phyloP scores from a whole-genome alignment of 306 rosid species.

The Adenanthera pavonina region DNA sequence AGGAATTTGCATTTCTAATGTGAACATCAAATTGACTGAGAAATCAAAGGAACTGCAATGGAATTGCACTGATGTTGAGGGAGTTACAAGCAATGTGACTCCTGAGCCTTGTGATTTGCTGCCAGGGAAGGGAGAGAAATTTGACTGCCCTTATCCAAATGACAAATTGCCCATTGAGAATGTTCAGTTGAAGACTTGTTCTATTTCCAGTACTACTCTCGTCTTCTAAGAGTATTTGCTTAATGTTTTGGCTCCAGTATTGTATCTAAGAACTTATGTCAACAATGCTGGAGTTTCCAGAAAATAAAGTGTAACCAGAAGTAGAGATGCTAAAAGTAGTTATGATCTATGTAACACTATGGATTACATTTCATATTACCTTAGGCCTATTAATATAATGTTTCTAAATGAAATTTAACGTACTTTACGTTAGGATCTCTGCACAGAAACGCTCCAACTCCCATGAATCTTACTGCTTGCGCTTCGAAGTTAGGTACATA shows the following conservation, averaged over 20 bases:
- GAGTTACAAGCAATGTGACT: conserved; percentile 60
- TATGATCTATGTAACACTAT: neutral
- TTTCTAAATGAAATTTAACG: neutral
- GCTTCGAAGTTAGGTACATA: conserved; percentile 9
- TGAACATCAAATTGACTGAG: conserved; percentile 25
- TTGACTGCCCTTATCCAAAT: conserved; percentile 56
- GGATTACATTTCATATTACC: neutral
- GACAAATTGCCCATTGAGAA: conserved; percentile 62
- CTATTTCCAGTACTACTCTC: too few species aligned
- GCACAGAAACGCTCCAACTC: neutral
- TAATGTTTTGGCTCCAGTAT: neutral
- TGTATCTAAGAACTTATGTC: neutral
- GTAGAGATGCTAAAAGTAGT: neutral
- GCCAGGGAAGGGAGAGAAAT: conserved; percentile 37
- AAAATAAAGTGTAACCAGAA: neutral
- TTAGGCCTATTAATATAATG: neutral
- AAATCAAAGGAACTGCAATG: conserved; percentile 56
- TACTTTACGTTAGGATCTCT: neutral
- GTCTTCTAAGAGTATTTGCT: neutral
- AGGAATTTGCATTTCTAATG: conserved; percentile 71
- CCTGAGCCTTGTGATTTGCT: conserved; percentile 64
- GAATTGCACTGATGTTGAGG: conserved; percentile 68
- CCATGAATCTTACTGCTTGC: neutral
- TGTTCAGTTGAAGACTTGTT: conserved; percentile 57
- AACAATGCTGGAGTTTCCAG: neutral